These are phyloP conservation scores for Cucumis cinereus DNA, from an alignment of 306 rosid genomes.

Conservation along the genomic window DNA sequence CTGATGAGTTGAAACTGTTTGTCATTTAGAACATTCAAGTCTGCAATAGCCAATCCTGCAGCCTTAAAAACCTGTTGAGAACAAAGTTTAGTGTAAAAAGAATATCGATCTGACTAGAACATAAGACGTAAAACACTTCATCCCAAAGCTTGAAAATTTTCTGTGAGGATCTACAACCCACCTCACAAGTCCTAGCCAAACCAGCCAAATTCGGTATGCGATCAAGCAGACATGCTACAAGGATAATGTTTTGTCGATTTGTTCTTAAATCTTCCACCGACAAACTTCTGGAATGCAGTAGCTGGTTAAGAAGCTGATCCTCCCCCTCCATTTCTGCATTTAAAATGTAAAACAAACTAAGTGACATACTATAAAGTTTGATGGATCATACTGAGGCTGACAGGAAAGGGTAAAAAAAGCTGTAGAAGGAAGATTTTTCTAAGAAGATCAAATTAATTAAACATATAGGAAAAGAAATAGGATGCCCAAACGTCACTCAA, in stretches of 20 bases:
- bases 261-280: conserved; percentile 40
- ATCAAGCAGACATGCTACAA: conserved; percentile 85
- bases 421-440: not conserved
- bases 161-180: conserved; percentile 11
- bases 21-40: conserved; percentile 47
- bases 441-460: not conserved
- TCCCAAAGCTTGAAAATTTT: not conserved
- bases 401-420: not conserved
- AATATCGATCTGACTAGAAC: not conserved
- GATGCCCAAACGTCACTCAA: not conserved
- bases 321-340: conserved; percentile 73
- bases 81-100: not conserved
- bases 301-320: conserved; percentile 70
- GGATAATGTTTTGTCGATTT: conserved; percentile 49
- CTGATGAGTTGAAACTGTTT: conserved; percentile 95
- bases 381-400: not conserved
- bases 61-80: conserved; percentile 70
- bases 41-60: conserved; percentile 60
- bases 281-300: conserved; percentile 54
- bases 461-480: not conserved
- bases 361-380: conserved; percentile 2
- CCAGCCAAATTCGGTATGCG: conserved; percentile 98
- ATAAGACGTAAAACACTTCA: not conserved
- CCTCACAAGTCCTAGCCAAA: conserved; percentile 93
- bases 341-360: not conserved